These are phyloP conservation scores for Dissophora globulifera DNA, from an alignment of 192 early-diverging fungal species.

Conservation along the genomic window DNA sequence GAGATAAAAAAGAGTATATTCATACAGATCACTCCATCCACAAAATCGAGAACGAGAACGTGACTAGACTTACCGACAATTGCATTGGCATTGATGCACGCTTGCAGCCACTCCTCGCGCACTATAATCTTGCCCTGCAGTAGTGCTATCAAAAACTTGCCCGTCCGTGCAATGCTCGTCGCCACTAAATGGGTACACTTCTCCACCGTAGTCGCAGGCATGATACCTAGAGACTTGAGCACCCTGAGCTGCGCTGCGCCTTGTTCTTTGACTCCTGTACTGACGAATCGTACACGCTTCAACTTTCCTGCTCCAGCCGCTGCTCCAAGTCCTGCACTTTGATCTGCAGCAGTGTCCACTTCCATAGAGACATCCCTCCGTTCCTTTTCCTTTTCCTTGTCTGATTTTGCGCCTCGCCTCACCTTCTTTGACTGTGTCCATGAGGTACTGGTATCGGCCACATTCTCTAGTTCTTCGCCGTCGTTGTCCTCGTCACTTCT, in stretches of 20 bases:
- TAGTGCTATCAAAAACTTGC: constrained; percentile 58
- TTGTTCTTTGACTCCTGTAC: constrained; percentile 61
- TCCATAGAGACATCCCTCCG: not conserved
- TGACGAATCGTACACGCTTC: constrained; percentile 29
- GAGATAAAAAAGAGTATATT: no score
- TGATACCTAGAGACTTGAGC: constrained; percentile 63
- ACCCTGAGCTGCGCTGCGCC: constrained; percentile 46
- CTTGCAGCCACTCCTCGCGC: constrained; percentile 39
- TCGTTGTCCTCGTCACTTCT: constrained; percentile 50
- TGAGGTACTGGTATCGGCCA: not conserved
- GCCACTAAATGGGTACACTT: constrained; percentile 69
- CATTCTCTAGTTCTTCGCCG: constrained; percentile 12
- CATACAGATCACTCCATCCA: no score
- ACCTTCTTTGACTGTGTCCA: constrained; percentile 12
- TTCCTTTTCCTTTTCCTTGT: constrained; percentile 31
- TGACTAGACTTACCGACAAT: constrained; percentile 25
- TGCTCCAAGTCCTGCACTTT: not conserved
- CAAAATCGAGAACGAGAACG: not conserved
- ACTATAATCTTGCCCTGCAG: constrained; percentile 40
- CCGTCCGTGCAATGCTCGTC: constrained; percentile 63
- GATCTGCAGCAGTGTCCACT: not conserved
- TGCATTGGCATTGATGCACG: constrained; percentile 43
- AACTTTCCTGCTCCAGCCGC: constrained; percentile 6
- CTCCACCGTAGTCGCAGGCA: constrained; percentile 57
- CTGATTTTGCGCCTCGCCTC: constrained; percentile 1